Conservation (phyloP, 805 yeast genomes). For the Yarrowia phangngaensis region DNA sequence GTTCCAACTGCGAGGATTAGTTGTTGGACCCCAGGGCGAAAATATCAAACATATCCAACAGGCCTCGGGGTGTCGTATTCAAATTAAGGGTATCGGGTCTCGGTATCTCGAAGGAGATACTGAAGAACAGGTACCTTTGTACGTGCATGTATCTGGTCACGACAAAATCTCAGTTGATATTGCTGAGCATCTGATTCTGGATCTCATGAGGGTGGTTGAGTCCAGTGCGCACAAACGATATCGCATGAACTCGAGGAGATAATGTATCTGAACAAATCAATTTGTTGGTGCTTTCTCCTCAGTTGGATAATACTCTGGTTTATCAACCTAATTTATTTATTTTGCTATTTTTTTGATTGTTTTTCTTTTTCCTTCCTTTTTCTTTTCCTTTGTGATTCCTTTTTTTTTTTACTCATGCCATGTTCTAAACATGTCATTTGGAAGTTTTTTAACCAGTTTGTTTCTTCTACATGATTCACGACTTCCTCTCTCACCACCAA, state of each 20-base stretch:
- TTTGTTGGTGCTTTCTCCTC: no score
- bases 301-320: no score
- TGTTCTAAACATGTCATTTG: no score
- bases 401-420: not conserved
- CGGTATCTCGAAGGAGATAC: slow-evolving; percentile 38
- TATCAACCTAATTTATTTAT: no score
- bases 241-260: slow-evolving; percentile 3
- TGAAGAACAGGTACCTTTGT: slow-evolving; percentile 39
- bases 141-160: slow-evolving; percentile 35
- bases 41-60: slow-evolving; percentile 40
- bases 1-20: slow-evolving; percentile 36
- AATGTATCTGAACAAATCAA: not conserved
- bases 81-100: slow-evolving; percentile 40
- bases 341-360: slow-evolving; percentile 4
- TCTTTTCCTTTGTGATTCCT: not conserved
- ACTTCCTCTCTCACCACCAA: no score
- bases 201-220: slow-evolving; percentile 35
- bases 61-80: slow-evolving; percentile 39
- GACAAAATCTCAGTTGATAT: slow-evolving; percentile 31
- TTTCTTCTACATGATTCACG: no score
- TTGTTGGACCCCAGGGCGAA: slow-evolving; percentile 40
- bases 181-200: slow-evolving; percentile 36
- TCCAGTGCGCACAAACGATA: slow-evolving; percentile 29
- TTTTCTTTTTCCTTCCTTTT: not conserved
- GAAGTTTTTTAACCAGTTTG: no score